Conservation (phyloP, 345 rosid species). For the Eucalyptus marginata region DNA sequence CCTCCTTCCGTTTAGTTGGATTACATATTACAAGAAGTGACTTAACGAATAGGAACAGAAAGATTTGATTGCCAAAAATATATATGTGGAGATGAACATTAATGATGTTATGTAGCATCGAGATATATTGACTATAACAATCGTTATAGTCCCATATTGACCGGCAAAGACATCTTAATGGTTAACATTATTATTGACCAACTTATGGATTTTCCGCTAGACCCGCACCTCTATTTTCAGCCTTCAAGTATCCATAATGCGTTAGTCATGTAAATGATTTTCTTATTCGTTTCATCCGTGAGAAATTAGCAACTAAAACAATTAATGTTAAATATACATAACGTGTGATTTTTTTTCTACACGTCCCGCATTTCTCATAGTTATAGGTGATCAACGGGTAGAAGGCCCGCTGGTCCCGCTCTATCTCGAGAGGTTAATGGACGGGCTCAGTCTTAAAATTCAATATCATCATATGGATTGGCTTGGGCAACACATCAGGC, state of each 20-base stretch:
- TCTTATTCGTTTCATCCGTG: not conserved
- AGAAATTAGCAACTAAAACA: not conserved
- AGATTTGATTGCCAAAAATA: not conserved
- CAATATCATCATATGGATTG: not conserved
- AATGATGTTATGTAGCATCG: not conserved
- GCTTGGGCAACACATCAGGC: not conserved
- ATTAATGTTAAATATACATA: not conserved
- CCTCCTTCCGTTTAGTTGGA: not conserved
- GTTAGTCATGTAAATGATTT: not conserved
- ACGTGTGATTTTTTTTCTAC: not conserved
- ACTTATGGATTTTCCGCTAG: not conserved
- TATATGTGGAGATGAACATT: not conserved
- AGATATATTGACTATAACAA: not conserved
- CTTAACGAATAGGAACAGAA: not conserved
- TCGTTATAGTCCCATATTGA: not conserved
- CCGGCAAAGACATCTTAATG: not conserved
- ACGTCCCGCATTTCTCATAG: accelerated
- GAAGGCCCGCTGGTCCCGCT: not conserved
- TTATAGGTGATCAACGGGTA: not conserved
- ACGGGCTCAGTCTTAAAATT: not conserved
- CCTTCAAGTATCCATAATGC: not conserved
- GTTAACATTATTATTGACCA: not conserved
- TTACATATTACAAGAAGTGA: not conserved
- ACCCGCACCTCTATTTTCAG: not conserved
- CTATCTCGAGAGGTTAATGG: not conserved